These are phyloP conservation scores for Malus domestica DNA, from an alignment of 306 rosid species.

Conservation along the genomic window DNA sequence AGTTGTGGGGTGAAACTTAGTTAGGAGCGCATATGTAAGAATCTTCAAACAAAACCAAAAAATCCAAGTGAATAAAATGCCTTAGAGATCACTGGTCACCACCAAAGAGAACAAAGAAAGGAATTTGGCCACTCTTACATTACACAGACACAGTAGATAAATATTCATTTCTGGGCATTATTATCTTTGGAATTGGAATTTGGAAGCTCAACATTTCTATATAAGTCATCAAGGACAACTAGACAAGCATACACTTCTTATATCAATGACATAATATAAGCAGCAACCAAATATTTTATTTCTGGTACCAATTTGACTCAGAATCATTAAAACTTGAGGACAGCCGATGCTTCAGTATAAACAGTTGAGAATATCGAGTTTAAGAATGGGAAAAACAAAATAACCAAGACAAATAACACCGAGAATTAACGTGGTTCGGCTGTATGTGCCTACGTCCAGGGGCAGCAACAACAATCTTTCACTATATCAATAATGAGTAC, in stretches of 20 bases:
- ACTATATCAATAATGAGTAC: too few relatives aligned
- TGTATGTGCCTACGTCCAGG: too few relatives aligned
- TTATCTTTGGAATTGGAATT: background rate
- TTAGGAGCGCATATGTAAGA: background rate
- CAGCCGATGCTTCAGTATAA: too few relatives aligned
- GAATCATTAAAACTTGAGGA: too few relatives aligned
- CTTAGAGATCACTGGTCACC: background rate
- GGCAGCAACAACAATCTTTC: too few relatives aligned
- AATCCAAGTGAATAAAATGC: background rate
- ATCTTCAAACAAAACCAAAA: background rate
- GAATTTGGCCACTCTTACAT: background rate
- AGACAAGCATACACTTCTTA: background rate
- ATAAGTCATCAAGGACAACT: background rate
- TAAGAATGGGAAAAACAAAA: too few relatives aligned
- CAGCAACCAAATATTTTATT: too few relatives aligned
- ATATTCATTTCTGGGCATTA: background rate
- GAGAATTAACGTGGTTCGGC: too few relatives aligned
- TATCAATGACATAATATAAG: too few relatives aligned
- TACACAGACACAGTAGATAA: background rate
- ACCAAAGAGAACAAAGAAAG: background rate
- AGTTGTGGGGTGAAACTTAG: background rate
- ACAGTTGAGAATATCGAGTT: too few relatives aligned
- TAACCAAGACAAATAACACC: too few relatives aligned
- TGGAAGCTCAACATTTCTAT: background rate
- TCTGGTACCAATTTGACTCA: too few relatives aligned